A percentile compares a stretch with the other conserved stretches of the same genome.
These are phyloP conservation scores for Pleurotus tuoliensis DNA, from an alignment of 768 basidiomycete genomes.

Conservation along the genomic window DNA sequence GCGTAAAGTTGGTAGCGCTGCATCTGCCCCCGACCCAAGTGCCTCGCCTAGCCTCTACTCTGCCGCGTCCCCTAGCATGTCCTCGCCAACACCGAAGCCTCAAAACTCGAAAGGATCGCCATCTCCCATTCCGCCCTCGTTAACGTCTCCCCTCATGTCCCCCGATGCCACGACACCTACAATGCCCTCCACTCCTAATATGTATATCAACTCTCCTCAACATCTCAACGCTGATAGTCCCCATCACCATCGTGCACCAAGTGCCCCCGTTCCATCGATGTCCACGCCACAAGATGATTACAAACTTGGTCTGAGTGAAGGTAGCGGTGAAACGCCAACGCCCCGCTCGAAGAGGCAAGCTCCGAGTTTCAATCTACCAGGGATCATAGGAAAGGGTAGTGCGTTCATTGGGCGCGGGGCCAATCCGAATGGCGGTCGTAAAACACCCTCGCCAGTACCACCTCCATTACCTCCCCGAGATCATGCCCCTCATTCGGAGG, in stretches of 20 bases:
- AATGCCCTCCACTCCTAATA: neutral
- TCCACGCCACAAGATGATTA: neutral
- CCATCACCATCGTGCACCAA: neutral
- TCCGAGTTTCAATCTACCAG: neutral
- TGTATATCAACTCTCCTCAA: neutral
- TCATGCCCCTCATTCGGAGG: neutral
- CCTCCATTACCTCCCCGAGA: constrained; percentile 1
- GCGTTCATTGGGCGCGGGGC: neutral
- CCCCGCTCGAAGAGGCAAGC: constrained; percentile 3
- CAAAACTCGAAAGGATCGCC: neutral
- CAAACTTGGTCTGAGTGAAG: neutral
- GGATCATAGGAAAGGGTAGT: neutral
- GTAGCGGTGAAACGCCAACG: neutral
- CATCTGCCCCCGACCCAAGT: constrained; percentile 4
- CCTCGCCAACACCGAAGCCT: neutral
- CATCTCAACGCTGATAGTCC: neutral
- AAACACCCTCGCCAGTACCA: neutral
- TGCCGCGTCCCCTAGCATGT: neutral
- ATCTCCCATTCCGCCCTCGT: neutral
- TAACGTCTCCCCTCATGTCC: neutral
- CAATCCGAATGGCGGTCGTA: neutral
- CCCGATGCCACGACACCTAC: constrained; percentile 3
- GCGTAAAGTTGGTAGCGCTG: constrained; percentile 33
- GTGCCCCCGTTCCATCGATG: neutral
- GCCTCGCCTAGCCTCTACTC: constrained; percentile 1